Evolutionary conservation across 805 yeast genomes (phyloP).

Genomic region (Cyberlindnera nakhonratchasimensis): DNA sequence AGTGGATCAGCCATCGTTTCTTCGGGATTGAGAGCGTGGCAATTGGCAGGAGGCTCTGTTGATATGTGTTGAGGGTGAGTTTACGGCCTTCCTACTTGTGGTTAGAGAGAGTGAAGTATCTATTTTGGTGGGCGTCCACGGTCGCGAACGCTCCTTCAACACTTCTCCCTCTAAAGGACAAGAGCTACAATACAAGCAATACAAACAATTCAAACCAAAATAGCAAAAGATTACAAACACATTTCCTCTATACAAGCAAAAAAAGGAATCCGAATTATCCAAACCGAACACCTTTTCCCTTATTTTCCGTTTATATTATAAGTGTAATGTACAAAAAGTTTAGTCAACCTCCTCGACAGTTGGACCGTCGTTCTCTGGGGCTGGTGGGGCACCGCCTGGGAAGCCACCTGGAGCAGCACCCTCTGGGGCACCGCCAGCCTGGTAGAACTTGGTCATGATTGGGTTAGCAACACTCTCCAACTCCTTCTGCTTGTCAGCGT

Average conservation of each 20-base stretch:
- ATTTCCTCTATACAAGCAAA: neutral
- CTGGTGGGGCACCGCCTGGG: conserved; percentile 52
- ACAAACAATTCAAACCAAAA: neutral
- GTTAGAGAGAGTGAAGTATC: too few relatives aligned
- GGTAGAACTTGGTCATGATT: conserved; percentile 95
- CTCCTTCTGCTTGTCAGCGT: conserved; percentile 89
- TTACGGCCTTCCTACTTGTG: neutral
- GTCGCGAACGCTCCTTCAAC: neutral
- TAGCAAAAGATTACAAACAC: neutral
- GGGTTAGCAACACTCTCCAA: conserved; percentile 94
- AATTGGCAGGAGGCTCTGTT: neutral
- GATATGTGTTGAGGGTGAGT: neutral
- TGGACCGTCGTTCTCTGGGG: conserved; percentile 51
- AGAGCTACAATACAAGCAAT: neutral
- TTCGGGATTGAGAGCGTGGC: neutral
- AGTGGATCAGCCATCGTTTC: conserved; percentile 51
- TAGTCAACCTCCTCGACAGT: conserved; percentile 81
- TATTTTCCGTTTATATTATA: neutral
- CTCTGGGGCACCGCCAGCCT: conserved; percentile 81
- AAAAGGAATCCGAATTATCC: neutral
- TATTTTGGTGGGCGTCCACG: too few relatives aligned
- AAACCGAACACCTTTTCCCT: neutral
- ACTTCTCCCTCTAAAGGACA: neutral
- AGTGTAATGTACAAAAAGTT: conserved; percentile 2
- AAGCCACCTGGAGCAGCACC: conserved; percentile 49